phyloP scores from a whole-genome alignment of 805 yeast species.

The Ogataea neopini region DNA sequence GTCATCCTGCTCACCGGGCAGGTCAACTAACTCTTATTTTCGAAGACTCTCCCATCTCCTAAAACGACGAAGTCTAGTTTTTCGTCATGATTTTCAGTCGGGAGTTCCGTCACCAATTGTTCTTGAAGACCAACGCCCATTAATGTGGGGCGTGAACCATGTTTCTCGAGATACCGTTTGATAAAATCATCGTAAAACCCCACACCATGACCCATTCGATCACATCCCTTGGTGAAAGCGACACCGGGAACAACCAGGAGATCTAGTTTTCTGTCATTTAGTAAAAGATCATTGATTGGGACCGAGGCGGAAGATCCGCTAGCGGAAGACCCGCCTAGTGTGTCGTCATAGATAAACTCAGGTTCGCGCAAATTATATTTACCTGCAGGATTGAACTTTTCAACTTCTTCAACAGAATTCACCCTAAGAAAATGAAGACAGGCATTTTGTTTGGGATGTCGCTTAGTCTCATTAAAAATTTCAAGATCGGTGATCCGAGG shows the following conservation, averaged over 20 bases:
- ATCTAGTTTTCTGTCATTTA: slow-evolving; percentile 46
- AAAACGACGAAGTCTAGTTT: slow-evolving; percentile 54
- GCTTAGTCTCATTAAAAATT: slow-evolving; percentile 29
- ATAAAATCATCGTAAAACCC: slow-evolving; percentile 88
- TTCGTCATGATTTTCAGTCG: slow-evolving; percentile 66
- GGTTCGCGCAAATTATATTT: slow-evolving; percentile 73
- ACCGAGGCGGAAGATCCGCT: background rate
- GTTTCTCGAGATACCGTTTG: slow-evolving; percentile 43
- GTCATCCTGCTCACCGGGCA: too few relatives aligned
- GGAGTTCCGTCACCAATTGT: slow-evolving; percentile 48
- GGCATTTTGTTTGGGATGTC: slow-evolving; percentile 37
- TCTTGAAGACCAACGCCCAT: slow-evolving; percentile 67
- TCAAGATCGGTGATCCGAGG: slow-evolving; percentile 45
- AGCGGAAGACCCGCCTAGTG: background rate
- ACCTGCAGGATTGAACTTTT: slow-evolving; percentile 61
- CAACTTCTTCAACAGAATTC: slow-evolving; percentile 42
- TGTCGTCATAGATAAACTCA: slow-evolving; percentile 12
- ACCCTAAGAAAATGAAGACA: slow-evolving; percentile 61
- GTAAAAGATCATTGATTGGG: slow-evolving; percentile 26
- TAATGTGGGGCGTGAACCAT: slow-evolving; percentile 41
- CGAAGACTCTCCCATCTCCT: slow-evolving; percentile 22
- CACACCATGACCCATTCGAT: slow-evolving; percentile 86
- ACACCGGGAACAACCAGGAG: slow-evolving; percentile 83
- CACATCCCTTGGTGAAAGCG: slow-evolving; percentile 55
- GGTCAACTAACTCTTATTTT: too few relatives aligned